Evolutionary conservation across 805 yeast species (phyloP).

Genomic region (Spathaspora sp.): DNA sequence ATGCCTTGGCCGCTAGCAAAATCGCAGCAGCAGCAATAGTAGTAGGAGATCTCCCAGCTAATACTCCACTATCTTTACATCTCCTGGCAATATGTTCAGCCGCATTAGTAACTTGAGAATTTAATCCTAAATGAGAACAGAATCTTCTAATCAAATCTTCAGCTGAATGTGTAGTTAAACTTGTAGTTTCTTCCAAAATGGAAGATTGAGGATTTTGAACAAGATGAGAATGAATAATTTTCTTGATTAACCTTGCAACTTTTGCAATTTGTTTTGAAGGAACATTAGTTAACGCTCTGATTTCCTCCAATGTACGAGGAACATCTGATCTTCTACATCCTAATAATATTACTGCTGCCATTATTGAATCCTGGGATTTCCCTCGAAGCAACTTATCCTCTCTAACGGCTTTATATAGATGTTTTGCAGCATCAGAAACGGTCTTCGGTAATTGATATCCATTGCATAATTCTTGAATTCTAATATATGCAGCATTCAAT

Average conservation of each 20-base stretch:
- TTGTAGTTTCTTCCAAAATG: constrained; percentile 44
- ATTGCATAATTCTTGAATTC: constrained; percentile 91
- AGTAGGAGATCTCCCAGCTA: constrained; percentile 94
- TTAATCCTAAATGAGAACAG: constrained; percentile 88
- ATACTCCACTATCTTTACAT: constrained; percentile 84
- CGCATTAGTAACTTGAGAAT: constrained; percentile 81
- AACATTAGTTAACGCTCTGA: constrained; percentile 88
- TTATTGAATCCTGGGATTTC: constrained; percentile 83
- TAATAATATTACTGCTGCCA: constrained; percentile 91
- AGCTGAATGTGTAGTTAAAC: constrained; percentile 81
- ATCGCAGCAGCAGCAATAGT: constrained; percentile 97
- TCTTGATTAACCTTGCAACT: constrained; percentile 76
- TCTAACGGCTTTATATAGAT: constrained; percentile 84
- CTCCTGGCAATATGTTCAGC: constrained; percentile 88
- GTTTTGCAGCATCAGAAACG: constrained; percentile 95
- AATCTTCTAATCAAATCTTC: constrained; percentile 92
- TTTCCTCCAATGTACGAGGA: constrained; percentile 91
- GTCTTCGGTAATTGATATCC: constrained; percentile 90
- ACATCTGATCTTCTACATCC: constrained; percentile 93
- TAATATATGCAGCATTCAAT: constrained; percentile 81
- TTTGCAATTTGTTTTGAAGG: constrained; percentile 92
- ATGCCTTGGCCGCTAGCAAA: constrained; percentile 80
- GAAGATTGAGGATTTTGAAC: constrained; percentile 39
- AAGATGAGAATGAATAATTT: constrained; percentile 51
- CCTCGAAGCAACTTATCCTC: constrained; percentile 84